Percentiles rank a stretch among this genome's conserved stretches.
Conservation (phyloP, 495 filamentous ascomycete genomes). For the Aspergillus asperescens region DNA sequence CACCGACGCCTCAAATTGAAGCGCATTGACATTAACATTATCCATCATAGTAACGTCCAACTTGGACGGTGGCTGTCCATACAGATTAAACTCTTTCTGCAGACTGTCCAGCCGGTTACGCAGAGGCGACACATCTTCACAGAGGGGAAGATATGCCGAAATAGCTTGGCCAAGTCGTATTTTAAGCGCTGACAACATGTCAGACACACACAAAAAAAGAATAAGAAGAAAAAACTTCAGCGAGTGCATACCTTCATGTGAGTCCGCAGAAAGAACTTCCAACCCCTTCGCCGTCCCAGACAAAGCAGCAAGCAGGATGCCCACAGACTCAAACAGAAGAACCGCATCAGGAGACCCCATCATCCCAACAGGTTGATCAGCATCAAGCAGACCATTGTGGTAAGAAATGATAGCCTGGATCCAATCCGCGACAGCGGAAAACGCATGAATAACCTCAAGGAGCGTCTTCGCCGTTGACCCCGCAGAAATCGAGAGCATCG, state of each 20-base stretch:
- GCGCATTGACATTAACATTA: conserved; percentile 40
- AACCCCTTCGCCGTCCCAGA: conserved; percentile 37
- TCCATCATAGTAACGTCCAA: conserved; percentile 37
- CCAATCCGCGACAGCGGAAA: conserved; percentile 35
- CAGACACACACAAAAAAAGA: conserved; percentile 5
- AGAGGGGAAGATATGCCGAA: conserved; percentile 40
- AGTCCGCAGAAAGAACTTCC: conserved; percentile 33
- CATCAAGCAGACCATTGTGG: conserved; percentile 27
- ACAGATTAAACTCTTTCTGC: conserved; percentile 44
- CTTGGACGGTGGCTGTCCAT: conserved; percentile 34
- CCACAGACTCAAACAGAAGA: conserved; percentile 42
- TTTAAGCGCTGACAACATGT: conserved; percentile 30
- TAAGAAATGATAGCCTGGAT: conserved; percentile 36
- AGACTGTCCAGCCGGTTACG: conserved; percentile 39
- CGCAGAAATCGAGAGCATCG: conserved; percentile 38
- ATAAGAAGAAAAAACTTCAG: no score
- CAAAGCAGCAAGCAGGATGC: conserved; percentile 40
- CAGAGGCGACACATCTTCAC: conserved; percentile 37
- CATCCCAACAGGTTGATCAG: conserved; percentile 27
- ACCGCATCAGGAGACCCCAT: conserved; percentile 39
- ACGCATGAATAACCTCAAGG: conserved; percentile 33
- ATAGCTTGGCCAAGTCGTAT: conserved; percentile 38
- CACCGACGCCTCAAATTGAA: conserved; percentile 51
- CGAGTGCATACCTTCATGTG: conserved; percentile 35
- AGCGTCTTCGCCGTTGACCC: conserved; percentile 28